Percentiles rank a stretch among this genome's conserved stretches.
These are phyloP conservation scores for Calonectria crousiana DNA, from an alignment of 2,329 filamentous ascomycete species.

Conservation along the genomic window DNA sequence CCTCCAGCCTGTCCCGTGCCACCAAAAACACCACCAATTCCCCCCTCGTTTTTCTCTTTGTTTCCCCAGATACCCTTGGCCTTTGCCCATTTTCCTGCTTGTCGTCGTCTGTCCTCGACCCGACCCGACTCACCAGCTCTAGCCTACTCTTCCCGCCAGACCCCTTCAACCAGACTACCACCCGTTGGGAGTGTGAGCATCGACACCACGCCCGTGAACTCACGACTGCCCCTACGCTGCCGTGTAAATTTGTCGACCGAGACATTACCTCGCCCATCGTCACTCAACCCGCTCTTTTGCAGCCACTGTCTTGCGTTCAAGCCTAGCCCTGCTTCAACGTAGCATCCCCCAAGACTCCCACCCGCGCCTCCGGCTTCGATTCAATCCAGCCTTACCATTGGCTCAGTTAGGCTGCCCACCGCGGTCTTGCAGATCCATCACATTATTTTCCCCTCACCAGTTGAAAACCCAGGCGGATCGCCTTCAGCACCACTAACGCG, in stretches of 20 bases:
- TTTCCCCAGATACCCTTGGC: constrained; percentile 49
- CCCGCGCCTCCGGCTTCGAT: constrained; percentile 33
- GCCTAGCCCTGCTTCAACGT: constrained; percentile 30
- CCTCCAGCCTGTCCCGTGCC: constrained; percentile 47
- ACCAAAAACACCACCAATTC: constrained; percentile 46
- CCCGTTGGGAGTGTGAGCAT: constrained; percentile 23
- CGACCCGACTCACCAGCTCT: constrained; percentile 40
- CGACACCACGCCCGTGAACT: constrained; percentile 34
- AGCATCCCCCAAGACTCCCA: constrained; percentile 19
- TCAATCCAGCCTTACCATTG: constrained; percentile 33
- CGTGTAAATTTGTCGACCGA: constrained; percentile 43
- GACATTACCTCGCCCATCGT: constrained; percentile 40
- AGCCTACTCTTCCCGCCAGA: constrained; percentile 34
- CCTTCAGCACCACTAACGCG: constrained; percentile 43
- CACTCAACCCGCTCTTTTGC: constrained; percentile 33
- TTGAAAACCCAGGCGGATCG: constrained; percentile 38
- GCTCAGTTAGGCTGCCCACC: constrained; percentile 48
- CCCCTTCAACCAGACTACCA: constrained; percentile 20
- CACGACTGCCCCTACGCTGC: constrained; percentile 35
- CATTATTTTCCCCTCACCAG: constrained; percentile 46
- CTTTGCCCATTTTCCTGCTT: constrained; percentile 40
- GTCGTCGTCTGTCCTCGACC: constrained; percentile 39
- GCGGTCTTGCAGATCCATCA: constrained; percentile 49
- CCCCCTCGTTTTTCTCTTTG: constrained; percentile 47
- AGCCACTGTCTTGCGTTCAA: constrained; percentile 36